Base-by-base conservation (phyloP, 352 stramenopile species). In the Pythium monospermum region DNA sequence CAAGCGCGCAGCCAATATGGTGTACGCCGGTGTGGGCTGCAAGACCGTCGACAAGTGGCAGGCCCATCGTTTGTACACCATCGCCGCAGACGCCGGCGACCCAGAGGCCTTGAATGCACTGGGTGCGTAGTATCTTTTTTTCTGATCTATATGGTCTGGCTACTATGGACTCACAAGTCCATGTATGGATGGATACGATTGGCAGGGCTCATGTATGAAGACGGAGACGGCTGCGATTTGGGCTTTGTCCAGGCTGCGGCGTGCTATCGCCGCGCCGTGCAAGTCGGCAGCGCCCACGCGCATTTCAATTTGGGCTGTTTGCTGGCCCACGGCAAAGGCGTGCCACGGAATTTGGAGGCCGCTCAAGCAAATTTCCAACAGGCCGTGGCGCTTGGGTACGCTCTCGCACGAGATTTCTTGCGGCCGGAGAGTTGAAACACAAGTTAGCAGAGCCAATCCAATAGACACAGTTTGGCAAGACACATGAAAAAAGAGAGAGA, bases 261-360 rank as follows among this genome's bases (percentile, higher is more conserved):
- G 19, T 89, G 66, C 45, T 90, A 87, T 31, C 71, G 73, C 12
- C 55, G 56, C 43, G 79, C 77, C 1, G 67, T 73, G 8, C 67
- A 72, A 37, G 52, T 72, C 18, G 53, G 64, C 11, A 76, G 61
- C 33, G 66, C 77, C 1, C 73, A 90, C 49, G 76, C 75, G 4
- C 77, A 92, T 53, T 91, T 92, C 52, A 92, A 92, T 45, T 67
- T 89, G 18, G 82, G 74, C 6, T 87, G 76, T 32, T 58, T 92
- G 19, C 58, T 91, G 1, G 67, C 66, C 0, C 40, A 76, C 21
- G 77, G 82, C 41, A 87, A 87, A 57, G 79, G 77, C 39, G 76
- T 90, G 6, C 22, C 58, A 25, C 74, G 74, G 26, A 82, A 88
- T 49, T 25, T 58, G 0, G 68, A 80, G 15, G 66, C 76, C 19